A percentile compares a stretch with the other conserved stretches of the same genome.
Conservation (phyloP, 148 eudicot genomes). For the Heliamphora exappendiculata region DNA sequence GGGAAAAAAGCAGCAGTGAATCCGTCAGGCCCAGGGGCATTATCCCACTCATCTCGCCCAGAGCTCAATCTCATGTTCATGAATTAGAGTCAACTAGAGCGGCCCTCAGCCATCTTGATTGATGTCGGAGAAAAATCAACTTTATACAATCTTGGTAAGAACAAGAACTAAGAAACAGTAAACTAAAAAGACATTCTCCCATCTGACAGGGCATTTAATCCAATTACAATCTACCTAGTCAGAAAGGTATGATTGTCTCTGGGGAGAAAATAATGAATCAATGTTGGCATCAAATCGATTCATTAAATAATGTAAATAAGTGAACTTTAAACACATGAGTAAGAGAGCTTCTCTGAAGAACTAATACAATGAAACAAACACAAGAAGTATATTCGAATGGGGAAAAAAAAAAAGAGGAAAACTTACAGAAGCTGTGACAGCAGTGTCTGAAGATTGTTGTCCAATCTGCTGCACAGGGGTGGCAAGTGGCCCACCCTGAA, state of each 20-base stretch:
- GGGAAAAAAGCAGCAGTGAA: too few relatives aligned
- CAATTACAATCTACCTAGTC: background rate
- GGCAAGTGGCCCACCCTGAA: constrained; percentile 46
- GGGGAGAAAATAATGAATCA: background rate
- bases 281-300: background rate
- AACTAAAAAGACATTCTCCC: background rate
- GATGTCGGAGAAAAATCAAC: background rate
- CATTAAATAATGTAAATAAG: background rate
- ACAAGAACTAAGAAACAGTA: background rate
- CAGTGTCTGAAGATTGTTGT: constrained; percentile 47
- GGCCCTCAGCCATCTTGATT: background rate
- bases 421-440: constrained; percentile 34
- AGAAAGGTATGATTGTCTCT: background rate
- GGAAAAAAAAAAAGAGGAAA: background rate
- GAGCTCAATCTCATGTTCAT: too few relatives aligned
- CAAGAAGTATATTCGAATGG: background rate
- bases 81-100: background rate
- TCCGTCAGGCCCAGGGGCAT: too few relatives aligned
- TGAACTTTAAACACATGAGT: background rate
- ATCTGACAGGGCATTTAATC: background rate
- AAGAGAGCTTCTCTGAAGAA: background rate
- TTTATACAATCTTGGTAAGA: background rate
- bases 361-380: background rate
- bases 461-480: constrained; percentile 45
- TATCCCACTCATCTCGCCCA: too few relatives aligned